Evolutionary conservation across 768 basidiomycete genomes (phyloP), one percentile per base, ranked within the genome.

Genomic region (Chiua virens): DNA sequence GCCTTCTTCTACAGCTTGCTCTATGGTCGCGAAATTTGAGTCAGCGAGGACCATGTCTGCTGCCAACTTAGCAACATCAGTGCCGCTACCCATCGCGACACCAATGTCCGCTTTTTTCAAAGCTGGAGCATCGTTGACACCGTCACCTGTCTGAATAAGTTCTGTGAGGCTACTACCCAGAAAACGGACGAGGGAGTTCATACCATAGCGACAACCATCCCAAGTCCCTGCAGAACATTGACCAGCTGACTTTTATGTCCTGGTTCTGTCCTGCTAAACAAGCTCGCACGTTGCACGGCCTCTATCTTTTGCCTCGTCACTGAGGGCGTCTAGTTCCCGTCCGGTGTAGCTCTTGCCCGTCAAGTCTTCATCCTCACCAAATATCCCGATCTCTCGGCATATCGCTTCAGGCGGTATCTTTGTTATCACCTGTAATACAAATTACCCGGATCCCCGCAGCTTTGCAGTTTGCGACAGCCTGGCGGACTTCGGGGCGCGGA

Each of bases 41-140:
- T 96, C 94, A 6, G 92, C 89, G 45, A 95, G 82, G 27, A 99
- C 94, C 93, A 99, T 96, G 70, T 99, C 96, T 8, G 96, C 92
- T 5, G 96, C 97, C 53, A 97, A 76, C 73, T 98, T 98, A 54
- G 96, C 96, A 38, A 99, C 96, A 66, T 99, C 97, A 1, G 97
- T 99, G 47, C 96, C 96, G 50, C 92, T 95, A 41, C 96, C 96
- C 96, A 99, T 99, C 4, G 96, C 95, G 46, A 99, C 88, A 69
- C 96, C 96, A 61, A 99, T 99, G 61, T 96, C 93, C 13, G 96
- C 97, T 72, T 89, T 95, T 69, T 96, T 95, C 61, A 99, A 72
- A 0, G 96, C 97, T 30, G 95, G 95, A 3, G 97, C 96, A 63
- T 99, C 96, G 59, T 99, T 99, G 50, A 99, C 97, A 60, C 96